phyloP scores from a whole-genome alignment of 2,329 filamentous ascomycete species.

The Colletotrichum sp. region DNA sequence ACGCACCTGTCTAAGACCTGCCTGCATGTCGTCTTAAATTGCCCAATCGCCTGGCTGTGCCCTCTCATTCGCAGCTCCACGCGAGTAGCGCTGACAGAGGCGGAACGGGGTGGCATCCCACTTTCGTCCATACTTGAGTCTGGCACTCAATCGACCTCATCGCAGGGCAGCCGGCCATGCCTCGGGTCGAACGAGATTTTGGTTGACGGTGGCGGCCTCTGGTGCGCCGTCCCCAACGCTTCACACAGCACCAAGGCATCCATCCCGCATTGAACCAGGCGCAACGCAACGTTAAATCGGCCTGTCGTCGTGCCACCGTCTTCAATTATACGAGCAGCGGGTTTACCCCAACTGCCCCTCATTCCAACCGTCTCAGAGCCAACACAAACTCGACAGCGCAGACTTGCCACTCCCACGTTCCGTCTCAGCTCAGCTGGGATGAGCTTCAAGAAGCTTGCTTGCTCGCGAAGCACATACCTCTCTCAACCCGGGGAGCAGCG shows the following conservation, averaged over 20 bases:
- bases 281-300: background rate
- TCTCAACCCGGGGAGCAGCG: background rate
- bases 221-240: background rate
- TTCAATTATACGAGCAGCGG: background rate
- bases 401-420: background rate
- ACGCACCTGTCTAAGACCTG: conserved; percentile 3
- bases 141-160: background rate
- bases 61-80: background rate
- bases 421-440: background rate
- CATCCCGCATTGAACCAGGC: background rate
- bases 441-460: background rate
- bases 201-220: background rate
- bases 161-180: background rate
- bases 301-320: background rate
- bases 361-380: background rate
- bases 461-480: background rate
- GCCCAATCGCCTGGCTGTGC: background rate
- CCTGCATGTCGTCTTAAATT: background rate
- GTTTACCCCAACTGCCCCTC: background rate
- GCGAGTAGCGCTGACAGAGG: conserved; percentile 4
- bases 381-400: background rate
- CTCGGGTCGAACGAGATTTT: background rate
- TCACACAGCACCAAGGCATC: background rate
- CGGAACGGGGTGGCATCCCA: background rate
- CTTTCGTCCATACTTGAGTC: background rate